Evolutionary conservation across 176 grass and related monocot species (phyloP).

Genomic region (Juncus effusus): DNA sequence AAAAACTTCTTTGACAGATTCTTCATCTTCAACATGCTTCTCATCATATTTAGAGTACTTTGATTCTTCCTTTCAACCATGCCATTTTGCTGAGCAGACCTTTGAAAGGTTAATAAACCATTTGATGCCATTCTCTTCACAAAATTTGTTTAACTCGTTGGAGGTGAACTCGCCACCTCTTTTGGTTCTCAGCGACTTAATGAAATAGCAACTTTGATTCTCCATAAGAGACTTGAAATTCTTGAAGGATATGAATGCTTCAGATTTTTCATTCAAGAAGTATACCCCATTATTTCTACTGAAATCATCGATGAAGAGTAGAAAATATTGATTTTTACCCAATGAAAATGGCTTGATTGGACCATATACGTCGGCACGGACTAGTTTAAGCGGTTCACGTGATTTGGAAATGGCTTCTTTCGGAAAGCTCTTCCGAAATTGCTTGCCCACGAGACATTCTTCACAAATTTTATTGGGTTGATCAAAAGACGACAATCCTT

Average conservation of each 20-base stretch:
- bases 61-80: slow-evolving; percentile 8
- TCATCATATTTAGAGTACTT: not conserved
- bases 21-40: too few species aligned
- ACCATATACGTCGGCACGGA: slow-evolving; percentile 17
- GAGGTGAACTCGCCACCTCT: slow-evolving; percentile 7
- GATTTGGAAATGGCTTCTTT: not conserved
- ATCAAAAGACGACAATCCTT: not conserved
- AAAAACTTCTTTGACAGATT: too few species aligned
- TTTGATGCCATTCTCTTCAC: not conserved
- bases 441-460: slow-evolving; percentile 6
- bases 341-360: not conserved
- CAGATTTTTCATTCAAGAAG: slow-evolving; percentile 14
- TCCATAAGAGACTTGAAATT: slow-evolving; percentile 7
- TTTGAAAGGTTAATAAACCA: not conserved
- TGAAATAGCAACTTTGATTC: not conserved
- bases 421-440: not conserved
- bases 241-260: not conserved
- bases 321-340: not conserved
- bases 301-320: slow-evolving; percentile 20
- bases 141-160: not conserved
- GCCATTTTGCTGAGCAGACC: slow-evolving; percentile 8
- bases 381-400: not conserved
- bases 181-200: slow-evolving; percentile 1
- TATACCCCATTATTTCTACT: slow-evolving; percentile 7
- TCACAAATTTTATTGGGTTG: not conserved